These are phyloP conservation scores for Cydonia oblonga DNA, from an alignment of 331 rosid species.

Conservation along the genomic window DNA sequence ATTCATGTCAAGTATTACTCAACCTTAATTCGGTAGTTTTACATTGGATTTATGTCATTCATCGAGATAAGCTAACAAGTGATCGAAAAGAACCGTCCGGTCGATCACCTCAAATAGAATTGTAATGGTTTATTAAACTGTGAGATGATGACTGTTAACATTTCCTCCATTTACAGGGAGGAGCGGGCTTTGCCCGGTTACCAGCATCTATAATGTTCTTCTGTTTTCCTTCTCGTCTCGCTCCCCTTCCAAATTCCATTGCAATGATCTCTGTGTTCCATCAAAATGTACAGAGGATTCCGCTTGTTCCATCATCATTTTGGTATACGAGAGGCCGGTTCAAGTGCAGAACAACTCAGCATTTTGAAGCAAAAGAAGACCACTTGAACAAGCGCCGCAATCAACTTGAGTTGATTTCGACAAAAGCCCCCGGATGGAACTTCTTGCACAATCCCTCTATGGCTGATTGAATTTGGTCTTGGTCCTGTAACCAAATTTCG, in stretches of 20 bases:
- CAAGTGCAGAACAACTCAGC: not conserved
- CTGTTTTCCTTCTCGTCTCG: not conserved
- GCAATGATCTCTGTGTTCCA: conserved; percentile 1
- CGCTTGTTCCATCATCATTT: not conserved
- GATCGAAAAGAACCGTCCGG: not conserved
- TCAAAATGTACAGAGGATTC: not conserved
- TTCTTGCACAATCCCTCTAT: conserved; percentile 40
- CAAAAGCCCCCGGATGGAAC: conserved; percentile 48
- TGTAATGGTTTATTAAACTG: no score
- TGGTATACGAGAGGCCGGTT: not conserved
- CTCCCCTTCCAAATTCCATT: not conserved
- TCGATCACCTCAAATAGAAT: not conserved
- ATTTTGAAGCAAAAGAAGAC: conserved; percentile 4
- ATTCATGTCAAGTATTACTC: no score
- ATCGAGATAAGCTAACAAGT: not conserved
- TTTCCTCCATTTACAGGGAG: not conserved
- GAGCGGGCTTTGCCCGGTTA: conserved; percentile 4
- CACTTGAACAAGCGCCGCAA: not conserved
- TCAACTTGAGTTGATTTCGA: conserved; percentile 25
- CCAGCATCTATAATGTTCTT: not conserved
- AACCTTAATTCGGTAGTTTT: not conserved
- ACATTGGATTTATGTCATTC: not conserved
- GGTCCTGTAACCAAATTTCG: conserved; percentile 41
- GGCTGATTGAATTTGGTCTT: conserved; percentile 48
- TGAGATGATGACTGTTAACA: not conserved